These are phyloP conservation scores for Chlamydomonas incerta DNA, from an alignment of 139 green algal species.

Conservation along the genomic window DNA sequence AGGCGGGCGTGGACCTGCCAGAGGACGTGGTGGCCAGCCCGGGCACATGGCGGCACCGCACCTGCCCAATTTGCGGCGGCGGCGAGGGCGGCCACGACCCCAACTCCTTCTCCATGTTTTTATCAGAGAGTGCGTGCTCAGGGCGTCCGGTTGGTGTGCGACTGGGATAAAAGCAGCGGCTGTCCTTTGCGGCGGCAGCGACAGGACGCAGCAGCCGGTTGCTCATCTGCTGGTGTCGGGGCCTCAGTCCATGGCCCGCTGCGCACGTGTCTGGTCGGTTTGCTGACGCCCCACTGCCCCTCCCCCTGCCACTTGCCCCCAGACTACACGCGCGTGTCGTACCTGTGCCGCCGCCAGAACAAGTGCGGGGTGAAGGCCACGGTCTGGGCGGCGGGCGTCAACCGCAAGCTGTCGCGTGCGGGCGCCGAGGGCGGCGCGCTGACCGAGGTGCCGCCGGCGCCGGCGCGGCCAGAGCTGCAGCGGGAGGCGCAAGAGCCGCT, in stretches of 20 bases:
- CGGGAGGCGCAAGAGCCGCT: not conserved
- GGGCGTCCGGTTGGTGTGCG: no score
- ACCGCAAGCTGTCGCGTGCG: no score
- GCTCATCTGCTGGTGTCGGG: no score
- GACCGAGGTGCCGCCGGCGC: not conserved
- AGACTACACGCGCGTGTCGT: not conserved
- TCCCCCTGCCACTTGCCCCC: not conserved
- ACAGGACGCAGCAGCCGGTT: no score
- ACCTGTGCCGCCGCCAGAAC: conserved; percentile 18
- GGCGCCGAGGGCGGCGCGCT: no score
- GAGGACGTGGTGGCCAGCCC: not conserved
- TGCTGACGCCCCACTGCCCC: not conserved
- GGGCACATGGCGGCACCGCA: not conserved
- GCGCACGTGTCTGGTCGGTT: no score
- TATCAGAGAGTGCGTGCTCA: not conserved
- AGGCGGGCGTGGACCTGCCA: conserved; percentile 15
- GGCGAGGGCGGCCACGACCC: not conserved
- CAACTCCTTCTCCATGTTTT: conserved; percentile 2
- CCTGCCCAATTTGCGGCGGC: conserved; percentile 27
- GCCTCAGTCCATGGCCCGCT: no score
- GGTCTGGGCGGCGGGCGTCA: not conserved
- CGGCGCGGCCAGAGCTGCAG: conserved; percentile 5
- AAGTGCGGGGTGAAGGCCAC: not conserved
- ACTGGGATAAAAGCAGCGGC: no score
- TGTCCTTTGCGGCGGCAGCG: no score